phyloP scores from a whole-genome alignment of 768 basidiomycete genomes.

The Xerocomellus amylosporus region DNA sequence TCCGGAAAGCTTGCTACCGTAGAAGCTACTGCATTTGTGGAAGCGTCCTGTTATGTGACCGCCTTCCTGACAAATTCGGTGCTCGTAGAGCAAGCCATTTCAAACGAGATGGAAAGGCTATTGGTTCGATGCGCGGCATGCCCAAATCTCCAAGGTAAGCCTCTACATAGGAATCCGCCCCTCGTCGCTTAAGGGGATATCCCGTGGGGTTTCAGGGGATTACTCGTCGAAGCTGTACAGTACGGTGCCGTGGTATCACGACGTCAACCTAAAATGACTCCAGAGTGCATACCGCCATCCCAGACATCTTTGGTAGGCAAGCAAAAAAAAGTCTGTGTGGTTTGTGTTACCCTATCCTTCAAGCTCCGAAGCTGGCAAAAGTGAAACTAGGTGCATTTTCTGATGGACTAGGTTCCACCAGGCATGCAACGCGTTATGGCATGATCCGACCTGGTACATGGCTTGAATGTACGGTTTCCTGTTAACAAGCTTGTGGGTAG shows the following conservation, averaged over 20 bases:
- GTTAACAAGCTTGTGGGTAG: not conserved
- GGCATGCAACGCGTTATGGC: slow-evolving; percentile 28
- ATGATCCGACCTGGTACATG: slow-evolving; percentile 22
- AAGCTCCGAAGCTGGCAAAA: slow-evolving; percentile 34
- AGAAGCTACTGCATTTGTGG: slow-evolving; percentile 37
- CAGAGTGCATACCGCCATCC: slow-evolving; percentile 8
- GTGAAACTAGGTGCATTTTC: slow-evolving; percentile 32
- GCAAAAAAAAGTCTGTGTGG: slow-evolving; percentile 18
- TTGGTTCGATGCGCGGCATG: slow-evolving; percentile 37
- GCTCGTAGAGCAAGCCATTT: slow-evolving; percentile 34
- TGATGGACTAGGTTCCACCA: slow-evolving; percentile 22
- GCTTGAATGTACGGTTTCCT: not conserved
- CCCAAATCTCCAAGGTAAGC: slow-evolving; percentile 32
- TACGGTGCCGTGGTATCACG: slow-evolving; percentile 36
- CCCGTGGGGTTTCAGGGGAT: slow-evolving; percentile 32
- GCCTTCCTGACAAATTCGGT: slow-evolving; percentile 37
- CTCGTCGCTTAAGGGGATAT: slow-evolving; percentile 9
- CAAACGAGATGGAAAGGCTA: slow-evolving; percentile 32
- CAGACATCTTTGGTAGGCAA: not conserved
- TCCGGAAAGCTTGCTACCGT: slow-evolving; percentile 29
- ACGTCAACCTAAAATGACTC: slow-evolving; percentile 18
- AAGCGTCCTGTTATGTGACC: slow-evolving; percentile 39
- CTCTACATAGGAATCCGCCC: not conserved
- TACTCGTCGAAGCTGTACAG: slow-evolving; percentile 11
- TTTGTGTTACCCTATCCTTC: slow-evolving; percentile 36